Conservation (phyloP, 805 yeast species). For the Candida pseudofarinosa region DNA sequence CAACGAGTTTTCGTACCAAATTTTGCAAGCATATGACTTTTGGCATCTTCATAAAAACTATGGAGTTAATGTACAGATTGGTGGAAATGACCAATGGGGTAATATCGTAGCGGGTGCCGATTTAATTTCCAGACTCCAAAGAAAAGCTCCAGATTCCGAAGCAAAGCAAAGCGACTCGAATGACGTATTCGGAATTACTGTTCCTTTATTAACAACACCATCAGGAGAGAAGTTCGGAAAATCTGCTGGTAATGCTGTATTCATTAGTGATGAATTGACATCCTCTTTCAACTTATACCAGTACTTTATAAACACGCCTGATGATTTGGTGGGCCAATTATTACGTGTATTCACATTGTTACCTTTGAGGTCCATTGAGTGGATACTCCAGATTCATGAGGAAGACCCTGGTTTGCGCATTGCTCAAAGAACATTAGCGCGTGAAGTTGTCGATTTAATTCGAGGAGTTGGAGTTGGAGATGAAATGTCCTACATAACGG, state of each 20-base stretch:
- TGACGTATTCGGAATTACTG: constrained; percentile 73
- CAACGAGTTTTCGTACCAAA: constrained; percentile 90
- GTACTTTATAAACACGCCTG: constrained; percentile 74
- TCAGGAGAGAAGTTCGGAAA: constrained; percentile 94
- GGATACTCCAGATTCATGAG: constrained; percentile 49
- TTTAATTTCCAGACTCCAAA: constrained; percentile 59
- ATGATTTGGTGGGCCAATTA: constrained; percentile 65
- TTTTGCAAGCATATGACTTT: constrained; percentile 91
- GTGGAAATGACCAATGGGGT: constrained; percentile 99
- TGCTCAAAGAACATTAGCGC: constrained; percentile 77
- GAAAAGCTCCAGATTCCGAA: constrained; percentile 8
- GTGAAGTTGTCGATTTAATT: constrained; percentile 79
- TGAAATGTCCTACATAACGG: constrained; percentile 62
- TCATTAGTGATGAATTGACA: constrained; percentile 72
- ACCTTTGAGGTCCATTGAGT: constrained; percentile 57
- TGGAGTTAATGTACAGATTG: constrained; percentile 72
- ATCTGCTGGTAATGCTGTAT: constrained; percentile 94
- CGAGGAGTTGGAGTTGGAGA: constrained; percentile 80
- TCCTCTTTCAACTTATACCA: constrained; percentile 82
- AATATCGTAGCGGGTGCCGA: constrained; percentile 96
- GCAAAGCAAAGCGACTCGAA: constrained; percentile 8
- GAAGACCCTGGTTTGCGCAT: constrained; percentile 57
- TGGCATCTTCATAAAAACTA: constrained; percentile 65
- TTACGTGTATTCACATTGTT: constrained; percentile 76
- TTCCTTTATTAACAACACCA: constrained; percentile 82